Evolutionary conservation across 768 basidiomycete species (phyloP).

Genomic region (Boletus subparvulus): DNA sequence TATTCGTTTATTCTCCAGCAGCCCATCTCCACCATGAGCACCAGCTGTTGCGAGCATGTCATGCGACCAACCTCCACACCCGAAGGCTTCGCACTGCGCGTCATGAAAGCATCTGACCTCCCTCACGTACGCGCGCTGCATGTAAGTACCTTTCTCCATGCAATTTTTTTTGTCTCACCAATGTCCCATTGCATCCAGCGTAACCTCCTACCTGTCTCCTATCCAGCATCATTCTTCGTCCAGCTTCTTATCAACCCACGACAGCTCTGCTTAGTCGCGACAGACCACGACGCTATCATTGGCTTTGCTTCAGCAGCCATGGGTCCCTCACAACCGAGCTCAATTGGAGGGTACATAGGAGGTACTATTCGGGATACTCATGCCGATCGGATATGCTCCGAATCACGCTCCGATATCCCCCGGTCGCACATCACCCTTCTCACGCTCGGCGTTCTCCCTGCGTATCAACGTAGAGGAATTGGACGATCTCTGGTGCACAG

Average conservation of each 20-base stretch:
- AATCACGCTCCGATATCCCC: slow-evolving; percentile 7
- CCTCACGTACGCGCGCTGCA: slow-evolving; percentile 27
- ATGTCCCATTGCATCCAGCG: slow-evolving; percentile 9
- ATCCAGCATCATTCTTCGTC: slow-evolving; percentile 32
- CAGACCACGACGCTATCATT: slow-evolving; percentile 17
- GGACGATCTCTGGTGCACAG: slow-evolving; percentile 30
- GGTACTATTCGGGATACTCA: neutral
- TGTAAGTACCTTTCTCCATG: slow-evolving; percentile 10
- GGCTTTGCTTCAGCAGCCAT: slow-evolving; percentile 32
- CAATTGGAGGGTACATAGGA: neutral
- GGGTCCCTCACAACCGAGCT: slow-evolving; percentile 1
- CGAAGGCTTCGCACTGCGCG: slow-evolving; percentile 19
- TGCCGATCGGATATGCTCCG: slow-evolving; percentile 2
- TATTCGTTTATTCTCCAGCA: neutral
- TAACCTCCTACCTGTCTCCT: slow-evolving; percentile 26
- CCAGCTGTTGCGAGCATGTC: neutral
- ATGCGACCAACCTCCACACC: neutral
- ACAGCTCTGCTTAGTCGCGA: slow-evolving; percentile 32
- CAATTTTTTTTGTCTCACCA: slow-evolving; percentile 3
- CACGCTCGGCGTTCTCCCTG: slow-evolving; percentile 30
- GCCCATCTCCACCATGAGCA: slow-evolving; percentile 7
- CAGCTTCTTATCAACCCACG: slow-evolving; percentile 31
- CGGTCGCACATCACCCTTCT: slow-evolving; percentile 25
- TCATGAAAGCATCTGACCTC: slow-evolving; percentile 31
- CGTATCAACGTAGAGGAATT: slow-evolving; percentile 29